Percentiles rank a stretch among this genome's conserved stretches.
Conservation (phyloP, 169 alveolate genomes). For the Eimeria praecox region DNA sequence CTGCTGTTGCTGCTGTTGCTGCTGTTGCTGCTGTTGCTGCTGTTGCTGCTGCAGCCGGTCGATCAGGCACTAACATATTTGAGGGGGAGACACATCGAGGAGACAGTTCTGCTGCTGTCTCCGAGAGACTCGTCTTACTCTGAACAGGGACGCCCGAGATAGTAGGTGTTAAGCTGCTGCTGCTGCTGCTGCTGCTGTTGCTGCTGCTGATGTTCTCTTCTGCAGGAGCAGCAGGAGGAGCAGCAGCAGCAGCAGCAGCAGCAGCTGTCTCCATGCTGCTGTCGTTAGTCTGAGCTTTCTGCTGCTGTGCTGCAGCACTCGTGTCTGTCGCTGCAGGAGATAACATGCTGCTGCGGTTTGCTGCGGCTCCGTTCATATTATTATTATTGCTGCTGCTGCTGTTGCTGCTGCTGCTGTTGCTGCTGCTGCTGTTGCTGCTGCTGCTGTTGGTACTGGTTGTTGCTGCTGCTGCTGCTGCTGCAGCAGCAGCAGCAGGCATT, state of each 20-base stretch:
- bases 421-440: conserved; percentile 4
- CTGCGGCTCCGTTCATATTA: background rate
- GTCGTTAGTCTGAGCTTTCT: background rate
- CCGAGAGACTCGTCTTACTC: too few species aligned
- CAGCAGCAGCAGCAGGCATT: background rate
- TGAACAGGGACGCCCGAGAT: background rate
- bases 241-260: background rate
- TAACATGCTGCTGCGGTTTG: background rate
- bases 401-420: conserved; percentile 6
- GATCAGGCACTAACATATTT: background rate
- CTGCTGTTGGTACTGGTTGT: background rate
- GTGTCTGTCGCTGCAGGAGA: background rate
- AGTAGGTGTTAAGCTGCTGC: background rate
- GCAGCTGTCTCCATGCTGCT: background rate
- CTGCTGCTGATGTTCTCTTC: conserved; percentile 22
- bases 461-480: background rate
- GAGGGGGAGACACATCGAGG: background rate
- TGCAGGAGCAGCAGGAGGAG: background rate
- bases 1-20: conserved; percentile 41
- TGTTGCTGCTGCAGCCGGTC: background rate
- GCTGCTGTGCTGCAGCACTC: background rate
- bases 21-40: background rate
- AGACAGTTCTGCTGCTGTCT: background rate
- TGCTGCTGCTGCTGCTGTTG: background rate
- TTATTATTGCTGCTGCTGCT: background rate